These are phyloP conservation scores for Fusarium pseudocircinatum DNA, from an alignment of 2,329 filamentous ascomycete species.

Conservation along the genomic window DNA sequence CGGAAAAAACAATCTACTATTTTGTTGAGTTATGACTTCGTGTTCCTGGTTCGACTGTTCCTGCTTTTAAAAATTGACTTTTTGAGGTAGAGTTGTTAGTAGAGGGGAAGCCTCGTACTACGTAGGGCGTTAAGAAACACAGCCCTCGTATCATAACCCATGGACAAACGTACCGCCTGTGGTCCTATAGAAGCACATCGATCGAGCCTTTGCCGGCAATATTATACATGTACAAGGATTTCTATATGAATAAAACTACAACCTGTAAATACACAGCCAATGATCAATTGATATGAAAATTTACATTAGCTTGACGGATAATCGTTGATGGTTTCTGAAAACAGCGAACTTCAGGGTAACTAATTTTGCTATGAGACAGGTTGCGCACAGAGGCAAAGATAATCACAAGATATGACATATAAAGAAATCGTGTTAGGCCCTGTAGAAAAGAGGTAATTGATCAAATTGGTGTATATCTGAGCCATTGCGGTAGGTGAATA, in stretches of 20 bases:
- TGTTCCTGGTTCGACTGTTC: neutral
- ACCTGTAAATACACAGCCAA: too few relatives aligned
- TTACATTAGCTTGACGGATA: neutral
- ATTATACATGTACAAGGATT: neutral
- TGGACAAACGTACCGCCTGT: neutral
- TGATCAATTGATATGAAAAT: neutral
- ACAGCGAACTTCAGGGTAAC: neutral
- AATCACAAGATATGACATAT: neutral
- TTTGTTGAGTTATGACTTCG: slow-evolving; percentile 7
- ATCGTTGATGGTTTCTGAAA: neutral
- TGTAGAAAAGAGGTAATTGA: neutral
- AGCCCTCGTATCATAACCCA: neutral
- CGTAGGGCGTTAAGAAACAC: neutral
- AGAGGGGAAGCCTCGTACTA: neutral
- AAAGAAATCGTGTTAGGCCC: neutral
- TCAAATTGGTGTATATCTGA: too few relatives aligned
- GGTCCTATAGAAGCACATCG: too few relatives aligned
- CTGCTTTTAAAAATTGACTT: neutral
- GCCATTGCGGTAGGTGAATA: neutral
- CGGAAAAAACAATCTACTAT: slow-evolving; percentile 13
- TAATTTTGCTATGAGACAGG: neutral
- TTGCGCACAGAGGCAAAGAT: neutral
- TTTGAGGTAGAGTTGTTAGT: neutral
- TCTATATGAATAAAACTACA: neutral
- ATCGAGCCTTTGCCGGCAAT: neutral